Percentiles rank a stretch among this genome's conserved stretches.
These are phyloP conservation scores for Bolboschoenus planiculmis DNA, from an alignment of 176 grass and related monocot genomes.

Conservation along the genomic window DNA sequence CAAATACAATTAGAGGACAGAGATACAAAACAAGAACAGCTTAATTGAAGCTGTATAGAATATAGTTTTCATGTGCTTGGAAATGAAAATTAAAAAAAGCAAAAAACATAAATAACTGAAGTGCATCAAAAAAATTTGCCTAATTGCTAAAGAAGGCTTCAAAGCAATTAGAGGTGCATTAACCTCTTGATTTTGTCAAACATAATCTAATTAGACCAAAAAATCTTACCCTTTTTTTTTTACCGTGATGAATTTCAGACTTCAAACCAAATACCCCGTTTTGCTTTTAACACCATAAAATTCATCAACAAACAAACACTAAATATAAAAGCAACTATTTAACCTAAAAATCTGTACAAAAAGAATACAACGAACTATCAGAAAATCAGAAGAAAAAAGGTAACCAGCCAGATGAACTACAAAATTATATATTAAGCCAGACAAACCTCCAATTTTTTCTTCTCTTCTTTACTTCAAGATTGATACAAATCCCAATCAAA, in stretches of 20 bases:
- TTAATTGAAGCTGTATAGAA: neutral
- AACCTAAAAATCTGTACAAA: slow-evolving; percentile 10
- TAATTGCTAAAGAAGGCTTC: neutral
- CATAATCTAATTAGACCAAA: neutral
- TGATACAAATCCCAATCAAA: slow-evolving; percentile 90
- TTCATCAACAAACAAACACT: neutral
- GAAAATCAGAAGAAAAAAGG: neutral
- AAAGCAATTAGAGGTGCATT: neutral
- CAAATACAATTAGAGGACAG: too few relatives aligned
- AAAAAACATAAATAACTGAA: neutral
- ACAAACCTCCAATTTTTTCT: neutral
- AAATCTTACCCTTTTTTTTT: neutral
- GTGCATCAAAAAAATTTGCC: neutral
- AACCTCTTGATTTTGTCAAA: neutral
- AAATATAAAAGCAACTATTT: slow-evolving; percentile 7
- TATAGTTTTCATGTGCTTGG: too few relatives aligned
- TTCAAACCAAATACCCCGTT: neutral
- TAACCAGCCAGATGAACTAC: neutral
- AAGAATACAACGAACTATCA: neutral
- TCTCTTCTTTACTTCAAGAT: slow-evolving; percentile 41
- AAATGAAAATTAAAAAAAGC: too few relatives aligned
- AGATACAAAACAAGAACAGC: too few relatives aligned
- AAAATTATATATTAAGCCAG: slow-evolving; percentile 12
- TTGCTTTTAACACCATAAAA: slow-evolving; percentile 3
- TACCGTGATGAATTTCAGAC: neutral